phyloP scores from a whole-genome alignment of 805 yeast species.

The Grigorovia humatica region DNA sequence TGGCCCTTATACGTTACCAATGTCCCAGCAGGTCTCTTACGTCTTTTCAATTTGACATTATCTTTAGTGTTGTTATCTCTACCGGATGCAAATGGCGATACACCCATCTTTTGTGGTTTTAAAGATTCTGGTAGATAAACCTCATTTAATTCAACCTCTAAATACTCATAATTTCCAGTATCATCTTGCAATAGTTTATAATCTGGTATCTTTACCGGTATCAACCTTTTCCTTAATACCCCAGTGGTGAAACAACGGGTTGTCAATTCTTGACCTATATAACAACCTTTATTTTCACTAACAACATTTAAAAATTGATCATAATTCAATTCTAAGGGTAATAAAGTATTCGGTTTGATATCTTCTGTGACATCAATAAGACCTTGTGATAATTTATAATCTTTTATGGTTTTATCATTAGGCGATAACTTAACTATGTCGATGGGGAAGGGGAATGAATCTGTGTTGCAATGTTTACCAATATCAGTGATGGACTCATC shows the following conservation, averaged over 20 bases:
- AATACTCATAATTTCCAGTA: conserved; percentile 3
- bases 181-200: background rate
- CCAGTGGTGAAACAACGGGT: conserved; percentile 81
- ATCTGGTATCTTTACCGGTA: conserved; percentile 41
- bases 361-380: conserved; percentile 45
- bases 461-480: conserved; percentile 17
- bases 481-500: conserved; percentile 18
- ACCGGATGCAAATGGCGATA: background rate
- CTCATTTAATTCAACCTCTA: conserved; percentile 7
- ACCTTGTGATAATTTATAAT: conserved; percentile 39
- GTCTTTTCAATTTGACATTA: conserved; percentile 11
- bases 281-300: conserved; percentile 88
- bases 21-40: conserved; percentile 47
- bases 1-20: conserved; percentile 47
- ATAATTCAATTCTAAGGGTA: conserved; percentile 79
- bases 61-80: too few relatives aligned
- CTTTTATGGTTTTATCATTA: conserved; percentile 25
- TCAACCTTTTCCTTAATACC: conserved; percentile 67
- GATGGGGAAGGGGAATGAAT: conserved; percentile 22
- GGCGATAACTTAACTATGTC: conserved; percentile 9
- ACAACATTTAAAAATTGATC: conserved; percentile 66
- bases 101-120: background rate
- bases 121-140: background rate
- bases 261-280: conserved; percentile 91
- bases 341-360: conserved; percentile 37